These are phyloP conservation scores for Pichia inconspicua DNA, from an alignment of 1,139 yeast genomes.

Conservation along the genomic window DNA sequence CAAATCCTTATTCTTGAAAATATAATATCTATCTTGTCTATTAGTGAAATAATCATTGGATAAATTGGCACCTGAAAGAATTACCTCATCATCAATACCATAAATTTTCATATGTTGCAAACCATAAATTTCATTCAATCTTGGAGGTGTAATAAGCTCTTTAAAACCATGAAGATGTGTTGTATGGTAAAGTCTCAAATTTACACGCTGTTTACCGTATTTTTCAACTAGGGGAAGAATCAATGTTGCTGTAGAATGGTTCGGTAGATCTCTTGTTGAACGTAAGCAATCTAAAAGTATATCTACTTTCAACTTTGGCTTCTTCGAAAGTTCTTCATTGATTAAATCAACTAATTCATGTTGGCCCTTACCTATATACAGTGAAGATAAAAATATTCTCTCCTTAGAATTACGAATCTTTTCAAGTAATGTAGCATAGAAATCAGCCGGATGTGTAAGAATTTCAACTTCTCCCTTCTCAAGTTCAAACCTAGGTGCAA, in stretches of 20 bases:
- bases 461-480: conserved; percentile 56
- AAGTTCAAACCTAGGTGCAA: conserved; percentile 67
- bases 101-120: conserved; percentile 96
- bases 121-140: conserved; percentile 89
- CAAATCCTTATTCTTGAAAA: conserved; percentile 50
- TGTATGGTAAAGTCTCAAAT: conserved; percentile 79
- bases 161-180: conserved; percentile 72
- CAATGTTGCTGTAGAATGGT: conserved; percentile 66
- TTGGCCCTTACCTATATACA: conserved; percentile 81
- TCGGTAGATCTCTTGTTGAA: conserved; percentile 90
- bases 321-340: conserved; percentile 48
- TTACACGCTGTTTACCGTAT: conserved; percentile 64
- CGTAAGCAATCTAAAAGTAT: conserved; percentile 82
- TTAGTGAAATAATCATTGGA: conserved; percentile 91
- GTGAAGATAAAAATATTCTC: conserved; percentile 72
- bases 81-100: conserved; percentile 86
- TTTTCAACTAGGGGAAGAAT: conserved; percentile 60
- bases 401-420: conserved; percentile 48
- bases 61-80: conserved; percentile 86
- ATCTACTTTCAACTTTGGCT: conserved; percentile 56
- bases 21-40: conserved; percentile 87
- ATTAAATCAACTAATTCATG: conserved; percentile 61
- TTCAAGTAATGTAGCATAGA: conserved; percentile 53
- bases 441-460: conserved; percentile 56
- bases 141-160: conserved; percentile 60